Evolutionary conservation across 768 basidiomycete species (phyloP).

Genomic region (Suillus variegatus): DNA sequence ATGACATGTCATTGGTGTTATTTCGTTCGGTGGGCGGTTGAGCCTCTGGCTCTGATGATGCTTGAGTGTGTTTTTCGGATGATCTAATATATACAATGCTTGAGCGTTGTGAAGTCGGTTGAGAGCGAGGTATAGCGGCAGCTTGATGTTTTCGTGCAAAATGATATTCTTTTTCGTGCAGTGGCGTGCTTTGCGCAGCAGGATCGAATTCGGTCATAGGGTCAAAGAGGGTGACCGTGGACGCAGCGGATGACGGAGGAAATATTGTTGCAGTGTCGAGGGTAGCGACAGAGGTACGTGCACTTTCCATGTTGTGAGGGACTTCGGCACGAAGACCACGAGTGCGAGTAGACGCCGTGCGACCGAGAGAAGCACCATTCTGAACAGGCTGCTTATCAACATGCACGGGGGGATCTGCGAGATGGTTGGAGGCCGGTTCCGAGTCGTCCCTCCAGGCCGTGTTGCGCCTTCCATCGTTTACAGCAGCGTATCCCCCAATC

Average conservation of each 20-base stretch:
- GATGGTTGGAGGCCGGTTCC: conserved; percentile 35
- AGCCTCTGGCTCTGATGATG: conserved; percentile 1
- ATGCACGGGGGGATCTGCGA: conserved; percentile 39
- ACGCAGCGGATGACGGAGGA: conserved; percentile 55
- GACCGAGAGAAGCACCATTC: conserved; percentile 24
- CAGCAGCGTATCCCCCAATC: conserved; percentile 39
- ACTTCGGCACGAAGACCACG: conserved; percentile 53
- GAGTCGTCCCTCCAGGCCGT: conserved; percentile 45
- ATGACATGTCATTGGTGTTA: conserved; percentile 14
- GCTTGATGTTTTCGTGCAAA: conserved; percentile 20
- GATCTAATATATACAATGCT: conserved; percentile 69
- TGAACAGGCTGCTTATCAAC: conserved; percentile 32
- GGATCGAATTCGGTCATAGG: conserved; percentile 23
- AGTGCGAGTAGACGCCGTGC: conserved; percentile 45
- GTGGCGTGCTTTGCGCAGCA: conserved; percentile 60
- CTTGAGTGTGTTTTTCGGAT: conserved; percentile 37
- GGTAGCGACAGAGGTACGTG: conserved; percentile 52
- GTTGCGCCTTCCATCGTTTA: conserved; percentile 46
- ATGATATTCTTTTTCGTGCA: conserved; percentile 39
- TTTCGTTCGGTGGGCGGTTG: conserved; percentile 5
- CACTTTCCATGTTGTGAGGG: conserved; percentile 48
- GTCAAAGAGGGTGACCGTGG: conserved; percentile 64
- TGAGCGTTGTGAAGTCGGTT: conserved; percentile 43
- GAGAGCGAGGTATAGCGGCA: conserved; percentile 21
- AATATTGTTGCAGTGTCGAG: conserved; percentile 32